Conservation (phyloP, 139 green algal species). For the Picochlorum sp. region DNA sequence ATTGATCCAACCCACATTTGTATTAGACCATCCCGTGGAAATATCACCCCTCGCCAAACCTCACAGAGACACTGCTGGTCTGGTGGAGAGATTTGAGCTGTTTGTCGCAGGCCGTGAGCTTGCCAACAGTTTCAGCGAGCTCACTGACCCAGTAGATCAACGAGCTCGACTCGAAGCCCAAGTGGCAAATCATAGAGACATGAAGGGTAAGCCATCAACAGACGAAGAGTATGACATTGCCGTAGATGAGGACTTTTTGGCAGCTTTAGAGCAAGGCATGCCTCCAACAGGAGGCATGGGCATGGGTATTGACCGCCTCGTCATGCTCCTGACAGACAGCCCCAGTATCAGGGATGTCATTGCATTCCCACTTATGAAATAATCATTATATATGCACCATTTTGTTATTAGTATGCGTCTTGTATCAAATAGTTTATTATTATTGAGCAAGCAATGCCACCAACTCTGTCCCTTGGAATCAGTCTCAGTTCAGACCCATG, state of each 20-base stretch:
- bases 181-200: conserved; percentile 42
- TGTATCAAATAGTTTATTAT: background rate
- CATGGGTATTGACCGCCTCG: conserved; percentile 92
- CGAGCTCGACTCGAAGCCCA: conserved; percentile 82
- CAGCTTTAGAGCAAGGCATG: conserved; percentile 94
- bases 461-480: conserved; percentile 89
- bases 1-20: conserved; percentile 93
- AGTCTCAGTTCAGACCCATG: conserved; percentile 87
- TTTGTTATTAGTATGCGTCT: background rate
- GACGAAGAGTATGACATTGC: conserved; percentile 42
- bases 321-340: conserved; percentile 95
- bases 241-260: conserved; percentile 96
- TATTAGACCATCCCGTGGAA: conserved; percentile 85
- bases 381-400: background rate
- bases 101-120: conserved; percentile 92
- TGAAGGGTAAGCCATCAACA: conserved; percentile 11
- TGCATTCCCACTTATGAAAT: conserved; percentile 90
- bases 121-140: conserved; percentile 90
- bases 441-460: conserved; percentile 3
- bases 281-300: conserved; percentile 93
- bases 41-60: conserved; percentile 93
- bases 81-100: conserved; percentile 95
- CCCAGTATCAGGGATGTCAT: conserved; percentile 94
- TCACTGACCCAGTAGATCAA: conserved; percentile 96
- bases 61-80: conserved; percentile 66